phyloP scores from a whole-genome alignment of 2,329 filamentous ascomycete genomes.

The Phyllosticta citrichinensis region DNA sequence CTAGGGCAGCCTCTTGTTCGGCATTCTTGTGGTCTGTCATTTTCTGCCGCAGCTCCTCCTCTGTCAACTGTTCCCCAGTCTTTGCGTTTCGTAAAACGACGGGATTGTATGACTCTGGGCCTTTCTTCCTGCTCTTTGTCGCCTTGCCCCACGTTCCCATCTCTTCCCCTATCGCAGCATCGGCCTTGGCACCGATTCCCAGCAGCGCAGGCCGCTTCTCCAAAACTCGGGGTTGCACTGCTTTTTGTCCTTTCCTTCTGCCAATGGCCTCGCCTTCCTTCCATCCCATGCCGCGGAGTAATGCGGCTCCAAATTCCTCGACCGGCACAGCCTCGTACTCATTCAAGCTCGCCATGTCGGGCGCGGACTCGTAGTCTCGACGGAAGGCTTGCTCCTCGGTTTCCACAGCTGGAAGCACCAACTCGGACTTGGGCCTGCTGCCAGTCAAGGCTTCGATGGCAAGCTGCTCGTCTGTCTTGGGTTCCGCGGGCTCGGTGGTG shows the following conservation, averaged over 20 bases:
- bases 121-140: slow-evolving; percentile 38
- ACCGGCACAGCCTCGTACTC: slow-evolving; percentile 86
- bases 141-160: slow-evolving; percentile 70
- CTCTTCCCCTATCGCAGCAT: slow-evolving; percentile 54
- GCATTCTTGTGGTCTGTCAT: slow-evolving; percentile 39
- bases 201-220: slow-evolving; percentile 70
- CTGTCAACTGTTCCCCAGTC: slow-evolving; percentile 52
- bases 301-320: slow-evolving; percentile 85
- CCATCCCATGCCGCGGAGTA: slow-evolving; percentile 93
- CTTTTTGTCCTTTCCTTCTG: slow-evolving; percentile 31
- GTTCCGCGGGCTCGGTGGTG: slow-evolving; percentile 35
- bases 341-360: slow-evolving; percentile 64
- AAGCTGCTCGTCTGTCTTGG: slow-evolving; percentile 48
- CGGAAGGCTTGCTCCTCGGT: slow-evolving; percentile 60
- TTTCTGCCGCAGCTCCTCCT: slow-evolving; percentile 48
- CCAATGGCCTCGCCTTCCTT: slow-evolving; percentile 57
- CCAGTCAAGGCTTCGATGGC: slow-evolving; percentile 38
- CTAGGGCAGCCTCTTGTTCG: slow-evolving; percentile 26
- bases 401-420: slow-evolving; percentile 31
- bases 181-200: slow-evolving; percentile 79
- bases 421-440: slow-evolving; percentile 25
- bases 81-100: slow-evolving; percentile 51
- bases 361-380: slow-evolving; percentile 60
- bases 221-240: slow-evolving; percentile 43
- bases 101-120: slow-evolving; percentile 48